Evolutionary conservation across 768 basidiomycete genomes (phyloP).

Genomic region (Tricholoma bakamatsutake): DNA sequence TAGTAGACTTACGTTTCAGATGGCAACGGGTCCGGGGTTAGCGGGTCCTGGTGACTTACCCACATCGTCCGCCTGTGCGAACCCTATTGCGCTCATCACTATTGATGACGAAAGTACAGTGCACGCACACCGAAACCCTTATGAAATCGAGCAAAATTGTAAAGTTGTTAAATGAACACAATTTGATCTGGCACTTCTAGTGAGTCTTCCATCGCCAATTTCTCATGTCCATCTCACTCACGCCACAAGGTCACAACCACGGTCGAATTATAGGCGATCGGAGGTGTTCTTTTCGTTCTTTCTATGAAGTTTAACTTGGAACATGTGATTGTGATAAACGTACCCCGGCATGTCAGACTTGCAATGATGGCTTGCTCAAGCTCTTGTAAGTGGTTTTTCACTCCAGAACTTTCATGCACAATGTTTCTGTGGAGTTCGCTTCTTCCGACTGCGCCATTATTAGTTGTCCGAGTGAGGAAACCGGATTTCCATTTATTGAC

Average conservation of each 20-base stretch:
- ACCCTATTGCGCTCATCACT: no score
- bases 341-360: not conserved
- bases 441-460: not conserved
- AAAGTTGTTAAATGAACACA: no score
- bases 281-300: slow-evolving; percentile 3
- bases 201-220: not conserved
- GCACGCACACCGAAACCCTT: no score
- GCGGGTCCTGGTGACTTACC: not conserved
- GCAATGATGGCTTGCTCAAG: not conserved
- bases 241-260: not conserved
- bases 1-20: no score
- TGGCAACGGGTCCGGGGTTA: not conserved
- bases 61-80: no score
- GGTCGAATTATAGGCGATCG: slow-evolving; percentile 5
- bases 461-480: slow-evolving; percentile 1
- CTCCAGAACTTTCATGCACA: not conserved
- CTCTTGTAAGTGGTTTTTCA: not conserved
- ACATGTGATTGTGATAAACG: slow-evolving; percentile 2
- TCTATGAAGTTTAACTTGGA: slow-evolving; percentile 1
- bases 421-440: not conserved
- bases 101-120: no score
- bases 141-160: no score
- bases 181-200: no score
- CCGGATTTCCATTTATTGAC: not conserved
- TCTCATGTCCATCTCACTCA: not conserved